These are phyloP conservation scores for Quercus lobata DNA, from an alignment of 331 rosid species.

Conservation along the genomic window DNA sequence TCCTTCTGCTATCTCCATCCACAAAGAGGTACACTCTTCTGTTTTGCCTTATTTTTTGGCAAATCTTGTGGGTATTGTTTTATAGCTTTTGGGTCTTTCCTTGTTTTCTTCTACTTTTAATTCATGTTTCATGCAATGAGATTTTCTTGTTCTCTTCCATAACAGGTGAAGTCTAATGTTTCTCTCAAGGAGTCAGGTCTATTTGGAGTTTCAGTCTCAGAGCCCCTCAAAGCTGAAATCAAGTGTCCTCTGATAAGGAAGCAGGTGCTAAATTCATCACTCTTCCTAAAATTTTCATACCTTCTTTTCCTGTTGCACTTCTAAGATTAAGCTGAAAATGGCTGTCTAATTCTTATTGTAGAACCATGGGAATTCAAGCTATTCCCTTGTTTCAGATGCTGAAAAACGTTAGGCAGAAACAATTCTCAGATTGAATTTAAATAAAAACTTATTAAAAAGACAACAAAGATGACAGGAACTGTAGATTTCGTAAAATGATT, in stretches of 20 bases:
- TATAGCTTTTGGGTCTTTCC: background rate
- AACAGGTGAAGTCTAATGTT: slow-evolving; percentile 20
- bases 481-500: background rate
- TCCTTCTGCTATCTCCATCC: slow-evolving; percentile 19
- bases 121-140: background rate
- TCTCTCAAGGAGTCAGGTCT: slow-evolving; percentile 19
- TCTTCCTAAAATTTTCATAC: background rate
- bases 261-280: background rate
- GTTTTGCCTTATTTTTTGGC: background rate
- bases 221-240: slow-evolving; percentile 5
- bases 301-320: background rate
- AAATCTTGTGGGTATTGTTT: no score
- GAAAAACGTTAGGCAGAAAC: background rate
- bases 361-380: background rate
- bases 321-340: background rate
- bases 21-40: slow-evolving; percentile 16
- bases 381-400: background rate
- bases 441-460: no score
- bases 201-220: slow-evolving; percentile 21
- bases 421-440: background rate
- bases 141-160: background rate
- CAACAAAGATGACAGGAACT: background rate
- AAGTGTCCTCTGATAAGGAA: slow-evolving; percentile 15
- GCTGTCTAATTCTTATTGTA: background rate
- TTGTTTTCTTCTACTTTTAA: background rate